Conservation (phyloP, 768 basidiomycete genomes). For the Phylloporus rhodoxanthus region DNA sequence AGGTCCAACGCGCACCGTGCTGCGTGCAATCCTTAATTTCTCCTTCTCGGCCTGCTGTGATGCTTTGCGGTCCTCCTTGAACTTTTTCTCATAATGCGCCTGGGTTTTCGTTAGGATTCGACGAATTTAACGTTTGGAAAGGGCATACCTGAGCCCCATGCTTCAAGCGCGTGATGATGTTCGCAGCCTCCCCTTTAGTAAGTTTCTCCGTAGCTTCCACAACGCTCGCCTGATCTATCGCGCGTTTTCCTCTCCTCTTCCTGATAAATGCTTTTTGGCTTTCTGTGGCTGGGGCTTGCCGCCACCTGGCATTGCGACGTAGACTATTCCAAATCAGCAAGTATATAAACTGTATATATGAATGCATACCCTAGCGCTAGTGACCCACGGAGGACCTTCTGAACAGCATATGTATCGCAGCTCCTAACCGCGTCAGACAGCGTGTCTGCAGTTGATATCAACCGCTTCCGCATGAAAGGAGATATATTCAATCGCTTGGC, state of each 20-base stretch:
- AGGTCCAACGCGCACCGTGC: slow-evolving; percentile 59
- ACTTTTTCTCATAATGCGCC: slow-evolving; percentile 53
- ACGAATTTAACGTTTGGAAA: background rate
- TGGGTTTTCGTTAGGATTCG: slow-evolving; percentile 20
- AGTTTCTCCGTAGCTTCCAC: slow-evolving; percentile 36
- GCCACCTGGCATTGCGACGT: slow-evolving; percentile 61
- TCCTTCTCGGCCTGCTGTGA: slow-evolving; percentile 42
- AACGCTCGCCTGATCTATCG: slow-evolving; percentile 13
- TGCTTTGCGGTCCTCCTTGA: slow-evolving; percentile 36
- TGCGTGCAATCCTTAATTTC: slow-evolving; percentile 42
- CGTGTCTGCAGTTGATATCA: slow-evolving; percentile 49
- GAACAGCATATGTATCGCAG: slow-evolving; percentile 59
- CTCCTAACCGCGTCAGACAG: slow-evolving; percentile 58
- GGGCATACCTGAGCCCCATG: slow-evolving; percentile 64
- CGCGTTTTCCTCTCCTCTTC: slow-evolving; percentile 43
- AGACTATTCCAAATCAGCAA: slow-evolving; percentile 37
- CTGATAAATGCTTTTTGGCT: slow-evolving; percentile 52
- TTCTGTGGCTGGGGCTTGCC: slow-evolving; percentile 53
- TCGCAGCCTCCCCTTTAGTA: slow-evolving; percentile 76
- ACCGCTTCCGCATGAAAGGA: slow-evolving; percentile 48
- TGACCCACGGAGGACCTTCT: slow-evolving; percentile 49
- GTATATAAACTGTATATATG: background rate
- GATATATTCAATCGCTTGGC: slow-evolving; percentile 42
- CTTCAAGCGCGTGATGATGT: slow-evolving; percentile 69
- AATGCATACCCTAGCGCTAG: slow-evolving; percentile 44